Evolutionary conservation across 768 basidiomycete genomes (phyloP).

Genomic region (Pleurotus tuber-regium): DNA sequence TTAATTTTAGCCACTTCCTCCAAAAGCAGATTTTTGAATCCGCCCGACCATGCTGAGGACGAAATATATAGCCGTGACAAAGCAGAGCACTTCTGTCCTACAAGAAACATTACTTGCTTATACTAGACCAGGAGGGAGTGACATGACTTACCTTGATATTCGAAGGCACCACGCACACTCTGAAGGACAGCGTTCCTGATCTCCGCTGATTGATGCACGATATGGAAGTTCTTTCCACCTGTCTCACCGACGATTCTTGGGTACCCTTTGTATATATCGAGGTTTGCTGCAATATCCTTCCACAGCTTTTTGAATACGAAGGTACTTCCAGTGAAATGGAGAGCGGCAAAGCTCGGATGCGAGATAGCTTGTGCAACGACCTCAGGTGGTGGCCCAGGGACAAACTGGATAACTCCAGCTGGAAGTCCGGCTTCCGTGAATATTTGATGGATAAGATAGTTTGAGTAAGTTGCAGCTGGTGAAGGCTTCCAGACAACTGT

Average conservation of each 20-base stretch:
- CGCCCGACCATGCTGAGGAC: constrained; percentile 72
- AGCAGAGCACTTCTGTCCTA: constrained; percentile 96
- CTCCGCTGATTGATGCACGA: constrained; percentile 87
- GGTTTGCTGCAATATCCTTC: constrained; percentile 89
- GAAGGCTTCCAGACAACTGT: constrained; percentile 97
- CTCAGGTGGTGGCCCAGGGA: constrained; percentile 84
- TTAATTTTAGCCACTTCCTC: constrained; percentile 80
- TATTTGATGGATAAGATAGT: constrained; percentile 89
- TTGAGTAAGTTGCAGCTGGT: constrained; percentile 91
- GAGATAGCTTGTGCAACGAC: constrained; percentile 83
- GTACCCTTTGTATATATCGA: constrained; percentile 86
- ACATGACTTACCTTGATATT: constrained; percentile 76
- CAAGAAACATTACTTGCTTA: not conserved
- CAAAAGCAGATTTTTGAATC: constrained; percentile 82
- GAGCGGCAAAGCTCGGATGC: constrained; percentile 76
- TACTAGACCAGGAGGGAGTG: not conserved
- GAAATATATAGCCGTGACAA: constrained; percentile 90
- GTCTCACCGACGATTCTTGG: constrained; percentile 98
- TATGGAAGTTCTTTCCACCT: constrained; percentile 98
- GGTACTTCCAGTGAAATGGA: constrained; percentile 98
- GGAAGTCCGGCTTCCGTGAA: constrained; percentile 94
- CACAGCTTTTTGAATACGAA: constrained; percentile 93
- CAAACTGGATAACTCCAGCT: constrained; percentile 94
- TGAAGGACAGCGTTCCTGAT: constrained; percentile 89
- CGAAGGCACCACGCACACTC: constrained; percentile 84